phyloP scores from a whole-genome alignment of 306 rosid genomes.

The Prunus padus region DNA sequence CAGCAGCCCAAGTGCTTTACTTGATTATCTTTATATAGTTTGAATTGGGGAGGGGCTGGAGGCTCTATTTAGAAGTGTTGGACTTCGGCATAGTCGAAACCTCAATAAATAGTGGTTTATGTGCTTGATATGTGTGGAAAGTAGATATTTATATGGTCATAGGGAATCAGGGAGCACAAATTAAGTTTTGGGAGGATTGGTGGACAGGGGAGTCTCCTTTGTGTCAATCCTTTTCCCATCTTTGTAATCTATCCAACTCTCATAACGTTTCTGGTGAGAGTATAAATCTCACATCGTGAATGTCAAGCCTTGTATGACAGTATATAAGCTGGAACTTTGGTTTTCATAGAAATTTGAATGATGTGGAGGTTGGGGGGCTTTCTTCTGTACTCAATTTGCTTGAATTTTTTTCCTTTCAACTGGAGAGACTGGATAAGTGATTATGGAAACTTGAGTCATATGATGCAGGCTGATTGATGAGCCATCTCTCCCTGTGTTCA shows the following conservation, averaged over 20 bases:
- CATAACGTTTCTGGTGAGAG: no score
- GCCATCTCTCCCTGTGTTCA: no score
- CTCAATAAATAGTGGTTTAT: neutral
- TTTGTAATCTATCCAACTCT: no score
- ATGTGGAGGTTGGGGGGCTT: neutral
- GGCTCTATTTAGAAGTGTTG: neutral
- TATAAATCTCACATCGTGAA: no score
- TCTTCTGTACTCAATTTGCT: neutral
- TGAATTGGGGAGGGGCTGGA: neutral
- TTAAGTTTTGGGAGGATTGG: no score
- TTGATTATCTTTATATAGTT: neutral
- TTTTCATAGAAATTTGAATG: no score
- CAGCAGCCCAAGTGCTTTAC: neutral
- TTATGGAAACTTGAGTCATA: neutral
- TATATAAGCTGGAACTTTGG: no score
- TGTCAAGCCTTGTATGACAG: no score
- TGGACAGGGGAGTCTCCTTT: no score
- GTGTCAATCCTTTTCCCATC: no score
- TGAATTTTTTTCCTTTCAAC: neutral
- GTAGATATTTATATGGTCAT: neutral
- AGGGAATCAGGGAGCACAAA: neutral
- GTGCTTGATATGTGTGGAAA: neutral
- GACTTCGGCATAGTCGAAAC: neutral
- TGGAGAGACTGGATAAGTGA: neutral
- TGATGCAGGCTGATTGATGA: no score